Evolutionary conservation across 2,329 filamentous ascomycete species (phyloP), one percentile per base, ranked within the genome.

Genomic region (Fusarium sp.): DNA sequence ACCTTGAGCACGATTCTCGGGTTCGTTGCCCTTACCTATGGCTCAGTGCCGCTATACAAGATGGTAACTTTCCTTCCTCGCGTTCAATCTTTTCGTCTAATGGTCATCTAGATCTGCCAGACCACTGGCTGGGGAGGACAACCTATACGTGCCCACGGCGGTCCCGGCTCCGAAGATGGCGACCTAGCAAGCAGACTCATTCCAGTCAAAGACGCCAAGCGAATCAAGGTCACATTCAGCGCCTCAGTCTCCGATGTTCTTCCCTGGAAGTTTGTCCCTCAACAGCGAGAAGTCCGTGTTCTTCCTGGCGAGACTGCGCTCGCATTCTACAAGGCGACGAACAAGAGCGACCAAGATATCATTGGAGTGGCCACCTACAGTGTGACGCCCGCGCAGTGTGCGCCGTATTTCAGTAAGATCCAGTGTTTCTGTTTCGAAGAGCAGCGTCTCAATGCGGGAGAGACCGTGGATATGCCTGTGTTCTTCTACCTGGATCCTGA

Each of bases 341-440:
- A 99, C 83, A 91, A 89, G 71, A 93, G 92, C 65, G 88, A 93
- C 69, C 89, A 92, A 70, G 97, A 99, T 83, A 98, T 99, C 74
- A 98, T 99, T 76, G 96, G 96, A 49, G 94, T 99, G 45, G 96
- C 96, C 13, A 99, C 96, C 10, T 99, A 99, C 82, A 97, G 93
- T 77, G 97, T 99, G 30, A 98, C 95, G 4, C 96, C 96, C 0
- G 96, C 89, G 5, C 96, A 99, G 82, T 94, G 97, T 46, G 95
- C 96, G 45, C 94, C 93, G 2, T 99, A 99, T 80, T 99, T 99
- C 78, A 97, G 93, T 88, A 99, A 99, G 87, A 99, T 99, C 47
- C 96, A 99, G 81, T 99, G 96, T 78, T 99, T 99, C 81, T 99
- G 96, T 81, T 99, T 99, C 76, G 96, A 99, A 83, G 95, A 94